These are phyloP conservation scores for Epichloe hybrida DNA, from an alignment of 2,329 filamentous ascomycete species.

Conservation along the genomic window DNA sequence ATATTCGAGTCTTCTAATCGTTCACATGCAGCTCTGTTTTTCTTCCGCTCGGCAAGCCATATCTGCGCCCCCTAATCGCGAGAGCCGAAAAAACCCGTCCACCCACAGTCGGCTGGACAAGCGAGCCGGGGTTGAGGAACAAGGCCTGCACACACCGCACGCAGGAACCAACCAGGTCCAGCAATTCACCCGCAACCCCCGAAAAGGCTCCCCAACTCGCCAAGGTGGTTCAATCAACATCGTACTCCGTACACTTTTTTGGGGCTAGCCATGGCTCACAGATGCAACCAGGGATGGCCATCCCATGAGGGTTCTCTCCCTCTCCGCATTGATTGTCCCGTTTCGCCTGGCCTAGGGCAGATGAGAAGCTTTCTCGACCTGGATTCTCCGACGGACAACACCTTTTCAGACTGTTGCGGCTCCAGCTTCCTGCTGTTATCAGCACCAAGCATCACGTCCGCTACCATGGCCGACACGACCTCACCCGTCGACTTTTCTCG, in stretches of 20 bases:
- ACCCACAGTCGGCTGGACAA: neutral
- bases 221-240: neutral
- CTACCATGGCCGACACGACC: neutral
- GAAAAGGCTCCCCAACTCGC: neutral
- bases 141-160: neutral
- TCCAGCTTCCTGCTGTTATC: conserved; percentile 7
- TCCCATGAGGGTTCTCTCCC: neutral
- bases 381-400: conserved; percentile 2
- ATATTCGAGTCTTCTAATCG: too few species aligned
- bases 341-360: conserved; percentile 1
- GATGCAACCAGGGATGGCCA: conserved; percentile 1
- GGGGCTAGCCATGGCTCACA: neutral
- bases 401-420: neutral
- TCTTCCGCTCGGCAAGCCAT: too few species aligned
- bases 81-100: neutral
- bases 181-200: neutral
- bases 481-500: conserved; percentile 9
- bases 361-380: conserved; percentile 9
- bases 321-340: neutral
- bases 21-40: too few species aligned
- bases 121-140: neutral
- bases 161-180: neutral
- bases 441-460: conserved; percentile 1
- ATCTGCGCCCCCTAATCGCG: neutral
- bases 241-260: too few species aligned